Percentiles rank a stretch among this genome's conserved stretches.
These are phyloP conservation scores for Acer saccharum DNA, from an alignment of 345 rosid species.

Conservation along the genomic window DNA sequence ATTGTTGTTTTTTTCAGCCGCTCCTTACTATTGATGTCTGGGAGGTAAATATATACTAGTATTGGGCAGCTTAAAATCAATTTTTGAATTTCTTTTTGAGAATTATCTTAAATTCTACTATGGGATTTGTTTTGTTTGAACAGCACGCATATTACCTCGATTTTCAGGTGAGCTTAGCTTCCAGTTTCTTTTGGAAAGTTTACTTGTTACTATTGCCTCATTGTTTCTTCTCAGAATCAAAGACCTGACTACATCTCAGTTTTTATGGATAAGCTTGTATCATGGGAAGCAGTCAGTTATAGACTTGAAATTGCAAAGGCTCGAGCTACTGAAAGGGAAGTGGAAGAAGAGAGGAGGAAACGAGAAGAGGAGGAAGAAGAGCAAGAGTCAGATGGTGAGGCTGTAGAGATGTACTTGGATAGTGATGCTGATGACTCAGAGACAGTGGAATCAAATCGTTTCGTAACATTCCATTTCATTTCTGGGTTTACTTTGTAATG, in stretches of 20 bases:
- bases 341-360: conserved; percentile 55
- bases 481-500: too few species aligned
- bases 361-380: conserved; percentile 34
- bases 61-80: not conserved
- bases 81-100: not conserved
- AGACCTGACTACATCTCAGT: conserved; percentile 65
- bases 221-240: conserved; percentile 49
- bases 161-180: conserved; percentile 60
- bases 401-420: conserved; percentile 30
- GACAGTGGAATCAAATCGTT: conserved; percentile 24
- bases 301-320: conserved; percentile 78
- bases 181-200: not conserved
- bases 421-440: conserved; percentile 50
- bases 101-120: not conserved
- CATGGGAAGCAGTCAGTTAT: conserved; percentile 81
- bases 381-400: conserved; percentile 31
- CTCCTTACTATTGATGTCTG: conserved; percentile 92
- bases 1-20: conserved; percentile 58
- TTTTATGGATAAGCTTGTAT: conserved; percentile 81
- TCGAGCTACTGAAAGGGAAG: conserved; percentile 55
- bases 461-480: too few species aligned
- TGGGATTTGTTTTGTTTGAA: conserved; percentile 25
- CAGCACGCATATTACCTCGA: conserved; percentile 98
- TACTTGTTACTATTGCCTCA: not conserved
- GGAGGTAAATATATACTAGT: conserved; percentile 61